phyloP scores from a whole-genome alignment of 2,329 filamentous ascomycete genomes.

The Ambrosiella cleistominuta region DNA sequence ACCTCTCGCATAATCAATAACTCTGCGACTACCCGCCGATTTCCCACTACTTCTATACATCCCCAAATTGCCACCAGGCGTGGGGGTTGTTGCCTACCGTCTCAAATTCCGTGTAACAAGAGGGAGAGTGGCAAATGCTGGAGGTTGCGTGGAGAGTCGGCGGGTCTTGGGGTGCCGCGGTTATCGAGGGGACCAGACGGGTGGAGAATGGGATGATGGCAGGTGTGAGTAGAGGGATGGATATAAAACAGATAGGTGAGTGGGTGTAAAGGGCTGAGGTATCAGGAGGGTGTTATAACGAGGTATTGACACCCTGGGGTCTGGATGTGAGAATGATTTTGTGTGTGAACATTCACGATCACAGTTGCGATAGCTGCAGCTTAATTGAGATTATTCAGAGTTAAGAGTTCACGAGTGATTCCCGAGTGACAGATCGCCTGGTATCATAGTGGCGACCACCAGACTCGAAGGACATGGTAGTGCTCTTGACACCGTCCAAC shows the following conservation, averaged over 20 bases:
- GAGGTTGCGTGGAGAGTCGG: not conserved
- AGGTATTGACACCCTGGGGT: not conserved
- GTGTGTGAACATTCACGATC: no score
- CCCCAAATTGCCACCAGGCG: not conserved
- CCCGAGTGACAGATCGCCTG: no score
- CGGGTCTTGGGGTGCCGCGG: not conserved
- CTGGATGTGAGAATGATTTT: not conserved
- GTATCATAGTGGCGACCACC: no score
- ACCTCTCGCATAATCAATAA: not conserved
- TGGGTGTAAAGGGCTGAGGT: not conserved
- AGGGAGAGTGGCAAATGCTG: not conserved
- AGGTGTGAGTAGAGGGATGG: not conserved
- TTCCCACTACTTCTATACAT: not conserved
- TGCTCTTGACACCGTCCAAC: no score
- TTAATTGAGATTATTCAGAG: no score
- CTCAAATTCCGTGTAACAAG: not conserved
- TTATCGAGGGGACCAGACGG: not conserved
- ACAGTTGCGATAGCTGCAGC: no score
- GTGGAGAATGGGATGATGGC: not conserved
- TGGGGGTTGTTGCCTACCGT: not conserved
- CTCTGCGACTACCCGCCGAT: not conserved
- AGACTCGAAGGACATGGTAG: no score
- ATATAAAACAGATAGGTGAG: not conserved
- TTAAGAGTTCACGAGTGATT: no score
- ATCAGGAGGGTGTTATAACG: not conserved